phyloP scores from a whole-genome alignment of 2,329 filamentous ascomycete genomes.

The Xylariaceae sp. region DNA sequence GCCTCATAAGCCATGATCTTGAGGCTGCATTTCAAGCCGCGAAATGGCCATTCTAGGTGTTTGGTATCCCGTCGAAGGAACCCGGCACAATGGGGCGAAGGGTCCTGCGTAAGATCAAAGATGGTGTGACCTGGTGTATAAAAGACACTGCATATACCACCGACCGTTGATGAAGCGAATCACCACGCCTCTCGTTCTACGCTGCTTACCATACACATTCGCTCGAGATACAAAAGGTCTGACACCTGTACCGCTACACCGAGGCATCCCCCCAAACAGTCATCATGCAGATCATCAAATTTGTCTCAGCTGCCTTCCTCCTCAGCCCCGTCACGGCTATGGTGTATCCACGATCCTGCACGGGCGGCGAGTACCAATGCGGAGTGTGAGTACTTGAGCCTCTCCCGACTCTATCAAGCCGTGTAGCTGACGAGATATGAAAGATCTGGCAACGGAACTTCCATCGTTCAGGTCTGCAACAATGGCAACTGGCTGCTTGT shows the following conservation, averaged over 20 bases:
- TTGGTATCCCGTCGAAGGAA: no score
- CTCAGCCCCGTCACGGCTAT: neutral
- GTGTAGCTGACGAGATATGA: neutral
- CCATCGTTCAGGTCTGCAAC: conserved; percentile 14
- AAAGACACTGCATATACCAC: no score
- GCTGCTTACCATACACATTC: no score
- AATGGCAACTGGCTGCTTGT: conserved; percentile 10
- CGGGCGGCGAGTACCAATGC: neutral
- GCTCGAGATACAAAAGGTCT: no score
- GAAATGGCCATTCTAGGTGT: neutral
- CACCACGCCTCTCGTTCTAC: no score
- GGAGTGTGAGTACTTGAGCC: neutral
- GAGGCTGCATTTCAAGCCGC: no score
- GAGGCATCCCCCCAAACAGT: neutral
- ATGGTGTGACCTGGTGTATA: no score
- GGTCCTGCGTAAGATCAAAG: no score
- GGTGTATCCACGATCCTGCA: neutral
- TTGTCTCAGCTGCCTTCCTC: conserved; percentile 15
- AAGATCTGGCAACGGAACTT: conserved; percentile 5
- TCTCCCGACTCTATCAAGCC: neutral
- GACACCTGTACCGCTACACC: no score
- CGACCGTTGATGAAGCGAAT: no score
- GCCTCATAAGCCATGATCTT: no score
- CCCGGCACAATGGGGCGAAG: no score
- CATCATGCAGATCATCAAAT: conserved; percentile 20